phyloP scores from a whole-genome alignment of 2,329 filamentous ascomycete species.

The Lasiodiplodia theobromae region DNA sequence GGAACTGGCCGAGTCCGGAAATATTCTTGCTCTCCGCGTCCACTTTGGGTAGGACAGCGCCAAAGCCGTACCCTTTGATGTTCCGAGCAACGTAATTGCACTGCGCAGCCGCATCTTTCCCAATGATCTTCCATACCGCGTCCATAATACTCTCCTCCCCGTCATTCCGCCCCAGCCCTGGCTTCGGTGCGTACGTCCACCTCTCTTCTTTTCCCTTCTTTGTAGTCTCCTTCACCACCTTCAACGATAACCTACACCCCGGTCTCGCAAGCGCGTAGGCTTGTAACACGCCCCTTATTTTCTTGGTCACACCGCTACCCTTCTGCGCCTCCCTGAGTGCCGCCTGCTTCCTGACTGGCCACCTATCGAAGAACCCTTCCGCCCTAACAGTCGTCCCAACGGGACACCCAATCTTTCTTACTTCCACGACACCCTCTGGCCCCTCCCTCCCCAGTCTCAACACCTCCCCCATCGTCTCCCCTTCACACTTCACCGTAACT shows the following conservation, averaged over 20 bases:
- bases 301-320: constrained; percentile 52
- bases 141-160: constrained; percentile 47
- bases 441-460: constrained; percentile 61
- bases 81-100: constrained; percentile 56
- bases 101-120: constrained; percentile 61
- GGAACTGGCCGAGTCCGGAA: constrained; percentile 57
- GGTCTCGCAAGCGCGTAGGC: constrained; percentile 72
- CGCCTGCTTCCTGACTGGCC: constrained; percentile 70
- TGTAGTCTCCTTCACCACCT: constrained; percentile 57
- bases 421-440: constrained; percentile 40
- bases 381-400: constrained; percentile 74
- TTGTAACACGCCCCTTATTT: constrained; percentile 67
- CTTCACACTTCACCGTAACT: constrained; percentile 69
- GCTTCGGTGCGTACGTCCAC: constrained; percentile 70
- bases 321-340: constrained; percentile 65
- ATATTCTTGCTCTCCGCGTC: constrained; percentile 53
- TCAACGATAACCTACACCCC: constrained; percentile 66
- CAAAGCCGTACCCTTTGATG: constrained; percentile 55
- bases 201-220: constrained; percentile 46
- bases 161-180: constrained; percentile 44
- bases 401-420: constrained; percentile 60
- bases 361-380: constrained; percentile 63
- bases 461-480: constrained; percentile 64
- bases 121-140: constrained; percentile 68
- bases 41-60: constrained; percentile 65